phyloP scores from a whole-genome alignment of 75 land plant species.

The Adiantum capillusveneris region DNA sequence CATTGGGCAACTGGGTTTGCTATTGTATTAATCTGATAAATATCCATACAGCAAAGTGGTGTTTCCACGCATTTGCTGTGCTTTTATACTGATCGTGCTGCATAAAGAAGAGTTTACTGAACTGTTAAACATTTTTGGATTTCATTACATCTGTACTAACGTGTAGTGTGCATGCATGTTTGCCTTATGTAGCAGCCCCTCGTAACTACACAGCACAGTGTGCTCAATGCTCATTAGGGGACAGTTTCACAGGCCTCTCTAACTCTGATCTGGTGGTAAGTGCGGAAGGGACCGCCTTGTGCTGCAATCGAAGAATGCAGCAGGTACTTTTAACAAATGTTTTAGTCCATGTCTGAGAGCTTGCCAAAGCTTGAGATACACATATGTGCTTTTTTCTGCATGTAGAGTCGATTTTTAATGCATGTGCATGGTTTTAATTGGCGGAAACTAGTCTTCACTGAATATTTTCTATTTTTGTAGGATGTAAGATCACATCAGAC shows the following conservation, averaged over 20 bases:
- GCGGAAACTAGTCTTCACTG: not conserved
- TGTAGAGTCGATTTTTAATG: not conserved
- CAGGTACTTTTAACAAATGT: constrained; percentile 27
- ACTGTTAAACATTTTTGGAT: not conserved
- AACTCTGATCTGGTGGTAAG: constrained; percentile 23
- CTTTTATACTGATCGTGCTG: constrained; percentile 2
- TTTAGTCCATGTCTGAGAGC: constrained; percentile 2
- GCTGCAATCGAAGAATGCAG: constrained; percentile 31
- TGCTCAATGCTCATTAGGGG: constrained; percentile 18
- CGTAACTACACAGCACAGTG: constrained; percentile 21
- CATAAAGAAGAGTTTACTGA: constrained; percentile 1
- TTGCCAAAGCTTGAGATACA: not conserved
- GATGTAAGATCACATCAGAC: constrained; percentile 2
- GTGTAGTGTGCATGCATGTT: constrained; percentile 32
- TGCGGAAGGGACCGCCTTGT: constrained; percentile 24
- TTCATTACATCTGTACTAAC: constrained; percentile 12
- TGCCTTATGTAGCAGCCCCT: constrained; percentile 34
- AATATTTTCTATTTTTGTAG: constrained; percentile 3
- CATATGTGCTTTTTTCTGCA: no score
- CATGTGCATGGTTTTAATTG: not conserved
- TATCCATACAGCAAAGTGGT: constrained; percentile 6
- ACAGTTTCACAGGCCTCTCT: constrained; percentile 17
- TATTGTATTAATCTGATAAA: not conserved
- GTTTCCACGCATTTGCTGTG: not conserved
- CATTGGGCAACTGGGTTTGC: constrained; percentile 3